Conservation (phyloP, 2,329 filamentous ascomycete species). For the Blastomyces gilchristii region DNA sequence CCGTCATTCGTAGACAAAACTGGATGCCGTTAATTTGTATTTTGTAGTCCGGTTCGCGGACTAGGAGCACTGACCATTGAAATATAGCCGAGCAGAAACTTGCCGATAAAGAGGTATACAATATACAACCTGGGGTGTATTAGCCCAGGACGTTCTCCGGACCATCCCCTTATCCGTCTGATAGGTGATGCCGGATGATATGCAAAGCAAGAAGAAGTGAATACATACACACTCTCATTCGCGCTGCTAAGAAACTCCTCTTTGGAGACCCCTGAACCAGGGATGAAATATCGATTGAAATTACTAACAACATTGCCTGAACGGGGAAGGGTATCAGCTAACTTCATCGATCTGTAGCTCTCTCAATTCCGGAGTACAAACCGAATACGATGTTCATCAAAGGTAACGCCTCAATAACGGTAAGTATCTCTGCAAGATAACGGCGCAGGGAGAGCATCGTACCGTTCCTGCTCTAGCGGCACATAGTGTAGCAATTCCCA, state of each 20-base stretch:
- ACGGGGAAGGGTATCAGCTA: background rate
- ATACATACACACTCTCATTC: constrained; percentile 30
- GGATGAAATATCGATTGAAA: constrained; percentile 48
- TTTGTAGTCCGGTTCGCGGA: background rate
- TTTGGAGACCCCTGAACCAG: constrained; percentile 31
- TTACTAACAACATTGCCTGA: constrained; percentile 38
- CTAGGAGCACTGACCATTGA: constrained; percentile 37
- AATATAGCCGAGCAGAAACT: constrained; percentile 45
- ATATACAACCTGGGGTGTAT: constrained; percentile 41
- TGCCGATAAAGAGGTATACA: constrained; percentile 48
- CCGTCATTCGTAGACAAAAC: constrained; percentile 41
- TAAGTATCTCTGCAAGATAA: background rate
- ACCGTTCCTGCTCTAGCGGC: constrained; percentile 22
- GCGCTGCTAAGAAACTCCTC: constrained; percentile 43
- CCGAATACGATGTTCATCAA: constrained; percentile 53
- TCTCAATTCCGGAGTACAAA: constrained; percentile 6
- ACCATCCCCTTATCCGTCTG: background rate
- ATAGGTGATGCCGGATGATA: background rate
- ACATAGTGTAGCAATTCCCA: constrained; percentile 17
- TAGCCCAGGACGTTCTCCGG: background rate
- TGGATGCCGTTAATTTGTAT: constrained; percentile 15
- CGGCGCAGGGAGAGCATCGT: background rate
- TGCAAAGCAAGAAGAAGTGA: background rate
- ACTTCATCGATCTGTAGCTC: background rate
- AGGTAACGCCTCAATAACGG: constrained; percentile 23